A percentile compares a stretch with the other conserved stretches of the same genome.
These are phyloP conservation scores for Aphanocladium album DNA, from an alignment of 2,329 filamentous ascomycete genomes.

Conservation along the genomic window DNA sequence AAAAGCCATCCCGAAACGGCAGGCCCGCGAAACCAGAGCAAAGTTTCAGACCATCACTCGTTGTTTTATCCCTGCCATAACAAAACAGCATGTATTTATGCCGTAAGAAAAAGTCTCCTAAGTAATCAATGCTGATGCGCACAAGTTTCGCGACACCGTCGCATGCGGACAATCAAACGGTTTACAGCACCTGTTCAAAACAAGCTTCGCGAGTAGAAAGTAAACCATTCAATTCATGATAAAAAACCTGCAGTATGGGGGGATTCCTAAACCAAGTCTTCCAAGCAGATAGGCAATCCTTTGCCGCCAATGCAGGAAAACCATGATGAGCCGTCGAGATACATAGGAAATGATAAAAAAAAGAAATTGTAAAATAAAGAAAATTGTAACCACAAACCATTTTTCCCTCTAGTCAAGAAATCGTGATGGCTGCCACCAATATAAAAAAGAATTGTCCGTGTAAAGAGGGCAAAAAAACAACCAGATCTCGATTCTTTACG, in stretches of 20 bases:
- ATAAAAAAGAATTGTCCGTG: not conserved
- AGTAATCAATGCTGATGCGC: too few relatives aligned
- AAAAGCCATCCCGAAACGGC: not conserved
- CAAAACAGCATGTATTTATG: too few relatives aligned
- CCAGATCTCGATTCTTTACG: conserved; percentile 14
- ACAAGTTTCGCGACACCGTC: too few relatives aligned
- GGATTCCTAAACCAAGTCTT: not conserved
- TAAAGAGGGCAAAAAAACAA: not conserved
- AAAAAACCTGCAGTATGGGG: conserved; percentile 9
- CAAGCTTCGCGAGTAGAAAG: too few relatives aligned
- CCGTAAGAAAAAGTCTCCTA: too few relatives aligned
- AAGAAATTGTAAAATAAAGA: conserved; percentile 4
- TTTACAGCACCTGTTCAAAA: too few relatives aligned
- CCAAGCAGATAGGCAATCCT: not conserved
- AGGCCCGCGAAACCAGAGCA: not conserved
- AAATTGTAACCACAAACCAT: not conserved
- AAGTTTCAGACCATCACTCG: conserved; percentile 1
- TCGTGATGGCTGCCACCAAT: not conserved
- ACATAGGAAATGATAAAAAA: conserved; percentile 5
- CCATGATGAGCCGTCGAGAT: conserved; percentile 2
- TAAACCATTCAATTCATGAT: conserved; percentile 9
- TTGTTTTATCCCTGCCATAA: not conserved
- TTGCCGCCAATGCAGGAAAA: conserved; percentile 8
- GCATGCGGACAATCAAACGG: too few relatives aligned
- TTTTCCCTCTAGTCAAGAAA: conserved; percentile 3